Percentiles rank a stretch among this genome's conserved stretches.
Evolutionary conservation across 2,329 filamentous ascomycete genomes (phyloP).

Genomic region (Pseudogymnoascus sp.): DNA sequence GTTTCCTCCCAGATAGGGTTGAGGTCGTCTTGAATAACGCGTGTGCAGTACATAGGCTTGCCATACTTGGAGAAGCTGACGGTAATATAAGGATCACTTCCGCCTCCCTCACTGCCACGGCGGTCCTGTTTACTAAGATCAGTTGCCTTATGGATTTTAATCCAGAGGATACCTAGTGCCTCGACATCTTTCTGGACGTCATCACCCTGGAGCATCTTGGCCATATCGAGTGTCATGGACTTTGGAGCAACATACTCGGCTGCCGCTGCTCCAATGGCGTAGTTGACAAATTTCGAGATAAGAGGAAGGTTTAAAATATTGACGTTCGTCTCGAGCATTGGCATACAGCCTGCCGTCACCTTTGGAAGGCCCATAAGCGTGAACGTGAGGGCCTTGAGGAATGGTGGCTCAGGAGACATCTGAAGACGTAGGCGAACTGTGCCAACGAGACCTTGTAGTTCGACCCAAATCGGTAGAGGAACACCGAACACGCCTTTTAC

Average conservation of each 20-base stretch:
- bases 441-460: conserved; percentile 82
- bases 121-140: conserved; percentile 87
- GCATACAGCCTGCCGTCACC: conserved; percentile 79
- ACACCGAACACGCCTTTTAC: conserved; percentile 75
- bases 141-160: conserved; percentile 80
- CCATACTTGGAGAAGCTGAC: conserved; percentile 92
- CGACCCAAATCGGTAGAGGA: conserved; percentile 46
- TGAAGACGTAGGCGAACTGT: conserved; percentile 77
- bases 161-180: conserved; percentile 82
- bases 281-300: conserved; percentile 96
- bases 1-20: conserved; percentile 91
- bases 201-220: conserved; percentile 84
- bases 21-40: conserved; percentile 88
- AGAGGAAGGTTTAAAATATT: conserved; percentile 87
- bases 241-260: conserved; percentile 93
- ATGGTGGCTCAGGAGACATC: conserved; percentile 83
- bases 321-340: conserved; percentile 83
- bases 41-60: conserved; percentile 95
- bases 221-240: conserved; percentile 83
- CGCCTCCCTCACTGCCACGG: conserved; percentile 74
- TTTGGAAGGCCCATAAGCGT: conserved; percentile 92
- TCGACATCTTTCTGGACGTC: conserved; percentile 83
- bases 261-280: conserved; percentile 78
- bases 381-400: conserved; percentile 84
- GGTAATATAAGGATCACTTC: conserved; percentile 92